phyloP scores from a whole-genome alignment of 495 filamentous ascomycete genomes.

The Aspergillus asperescens region DNA sequence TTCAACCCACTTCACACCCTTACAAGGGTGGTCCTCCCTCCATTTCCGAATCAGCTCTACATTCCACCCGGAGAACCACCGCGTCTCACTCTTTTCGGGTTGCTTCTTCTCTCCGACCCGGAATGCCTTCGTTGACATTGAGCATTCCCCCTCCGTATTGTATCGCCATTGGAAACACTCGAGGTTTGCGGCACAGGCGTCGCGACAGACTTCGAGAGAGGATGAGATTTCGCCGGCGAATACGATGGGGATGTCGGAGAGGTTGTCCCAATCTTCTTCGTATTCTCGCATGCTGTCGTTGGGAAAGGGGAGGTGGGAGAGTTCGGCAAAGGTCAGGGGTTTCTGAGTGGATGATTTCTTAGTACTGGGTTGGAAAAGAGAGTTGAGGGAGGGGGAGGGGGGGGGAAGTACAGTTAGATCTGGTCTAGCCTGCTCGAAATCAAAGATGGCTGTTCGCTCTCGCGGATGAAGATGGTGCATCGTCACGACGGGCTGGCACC shows the following conservation, averaged over 20 bases:
- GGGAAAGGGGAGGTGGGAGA: slow-evolving; percentile 39
- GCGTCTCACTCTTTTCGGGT: slow-evolving; percentile 3
- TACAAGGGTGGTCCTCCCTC: slow-evolving; percentile 10
- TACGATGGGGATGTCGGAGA: slow-evolving; percentile 32
- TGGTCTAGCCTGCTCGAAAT: slow-evolving; percentile 43
- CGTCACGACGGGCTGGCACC: slow-evolving; percentile 56
- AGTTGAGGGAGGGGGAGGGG: neutral
- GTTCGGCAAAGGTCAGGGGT: slow-evolving; percentile 38
- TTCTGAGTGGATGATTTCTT: slow-evolving; percentile 14
- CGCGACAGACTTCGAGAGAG: slow-evolving; percentile 37
- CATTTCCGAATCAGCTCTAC: slow-evolving; percentile 11
- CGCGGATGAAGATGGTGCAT: slow-evolving; percentile 55
- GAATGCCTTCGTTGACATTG: slow-evolving; percentile 14
- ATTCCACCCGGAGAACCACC: slow-evolving; percentile 15
- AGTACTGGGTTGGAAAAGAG: neutral
- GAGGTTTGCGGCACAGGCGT: slow-evolving; percentile 34
- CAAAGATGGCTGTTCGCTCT: slow-evolving; percentile 50
- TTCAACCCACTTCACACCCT: slow-evolving; percentile 12
- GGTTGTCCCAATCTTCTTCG: slow-evolving; percentile 48
- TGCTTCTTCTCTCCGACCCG: slow-evolving; percentile 6
- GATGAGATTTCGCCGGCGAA: slow-evolving; percentile 34
- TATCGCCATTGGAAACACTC: slow-evolving; percentile 25
- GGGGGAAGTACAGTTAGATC: slow-evolving; percentile 10
- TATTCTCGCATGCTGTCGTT: slow-evolving; percentile 24
- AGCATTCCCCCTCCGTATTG: slow-evolving; percentile 4